Percentiles rank a stretch among this genome's conserved stretches.
These are phyloP conservation scores for Pichia sp. DNA, from an alignment of 1,139 yeast species.

Conservation along the genomic window DNA sequence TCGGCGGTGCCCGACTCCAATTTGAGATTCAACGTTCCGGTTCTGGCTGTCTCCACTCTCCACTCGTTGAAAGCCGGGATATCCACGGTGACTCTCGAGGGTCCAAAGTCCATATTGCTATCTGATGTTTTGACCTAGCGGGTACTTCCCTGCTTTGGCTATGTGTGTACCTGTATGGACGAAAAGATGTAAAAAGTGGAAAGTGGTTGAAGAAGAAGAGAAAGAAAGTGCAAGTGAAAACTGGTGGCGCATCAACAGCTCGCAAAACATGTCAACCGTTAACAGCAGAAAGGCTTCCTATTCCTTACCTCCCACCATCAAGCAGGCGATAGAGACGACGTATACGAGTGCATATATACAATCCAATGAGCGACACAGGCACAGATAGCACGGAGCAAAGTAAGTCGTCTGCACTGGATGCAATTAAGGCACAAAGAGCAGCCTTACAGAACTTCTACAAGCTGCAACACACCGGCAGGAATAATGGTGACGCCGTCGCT, in stretches of 20 bases:
- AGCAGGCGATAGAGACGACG: too few relatives aligned
- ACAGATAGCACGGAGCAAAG: too few relatives aligned
- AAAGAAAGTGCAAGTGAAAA: too few relatives aligned
- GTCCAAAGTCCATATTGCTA: constrained; percentile 13
- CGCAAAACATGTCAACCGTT: too few relatives aligned
- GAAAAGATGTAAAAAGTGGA: background rate
- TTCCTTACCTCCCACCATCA: too few relatives aligned
- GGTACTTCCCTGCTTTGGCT: background rate
- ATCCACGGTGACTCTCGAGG: constrained; percentile 11
- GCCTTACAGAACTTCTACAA: constrained; percentile 40
- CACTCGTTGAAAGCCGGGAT: constrained; percentile 61
- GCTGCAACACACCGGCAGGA: constrained; percentile 23
- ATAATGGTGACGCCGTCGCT: background rate
- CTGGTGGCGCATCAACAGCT: too few relatives aligned
- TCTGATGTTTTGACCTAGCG: too few relatives aligned
- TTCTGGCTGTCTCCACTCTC: constrained; percentile 71
- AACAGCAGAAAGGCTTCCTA: too few relatives aligned
- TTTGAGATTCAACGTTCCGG: constrained; percentile 47
- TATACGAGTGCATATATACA: too few relatives aligned
- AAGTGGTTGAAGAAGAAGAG: background rate
- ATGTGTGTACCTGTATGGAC: background rate
- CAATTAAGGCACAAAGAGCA: constrained; percentile 27
- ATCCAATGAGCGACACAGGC: too few relatives aligned
- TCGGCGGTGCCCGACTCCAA: constrained; percentile 72
- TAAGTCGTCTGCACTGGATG: too few relatives aligned